A percentile compares a stretch with the other conserved stretches of the same genome.
These are phyloP conservation scores for Candida maesae DNA, from an alignment of 805 yeast species.

Conservation along the genomic window DNA sequence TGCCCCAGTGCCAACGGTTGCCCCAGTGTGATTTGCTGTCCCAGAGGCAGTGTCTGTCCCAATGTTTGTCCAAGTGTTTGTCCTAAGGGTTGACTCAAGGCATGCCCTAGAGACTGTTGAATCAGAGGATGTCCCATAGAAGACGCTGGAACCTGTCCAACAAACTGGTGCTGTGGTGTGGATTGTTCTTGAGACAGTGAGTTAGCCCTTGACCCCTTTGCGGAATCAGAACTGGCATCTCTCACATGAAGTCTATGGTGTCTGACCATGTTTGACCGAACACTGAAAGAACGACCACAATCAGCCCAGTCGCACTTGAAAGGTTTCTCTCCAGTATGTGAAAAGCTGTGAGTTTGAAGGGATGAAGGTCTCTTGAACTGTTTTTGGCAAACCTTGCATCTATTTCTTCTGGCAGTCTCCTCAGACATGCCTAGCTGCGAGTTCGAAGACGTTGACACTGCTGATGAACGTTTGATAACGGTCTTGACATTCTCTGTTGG, in stretches of 20 bases:
- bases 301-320: slow-evolving; percentile 59
- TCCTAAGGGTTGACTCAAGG: no score
- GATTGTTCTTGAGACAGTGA: neutral
- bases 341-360: slow-evolving; percentile 70
- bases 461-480: neutral
- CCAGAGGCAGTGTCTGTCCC: no score
- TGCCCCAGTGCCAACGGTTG: no score
- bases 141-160: no score
- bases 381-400: slow-evolving; percentile 61
- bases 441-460: neutral
- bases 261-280: slow-evolving; percentile 76
- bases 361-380: slow-evolving; percentile 82
- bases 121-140: no score
- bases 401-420: slow-evolving; percentile 42
- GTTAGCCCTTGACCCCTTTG: neutral
- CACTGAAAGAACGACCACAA: slow-evolving; percentile 69
- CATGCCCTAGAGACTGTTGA: no score
- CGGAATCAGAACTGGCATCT: neutral
- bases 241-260: slow-evolving; percentile 63
- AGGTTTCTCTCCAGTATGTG: slow-evolving; percentile 79
- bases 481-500: neutral
- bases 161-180: no score
- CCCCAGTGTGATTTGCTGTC: no score
- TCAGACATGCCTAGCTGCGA: slow-evolving; percentile 34
- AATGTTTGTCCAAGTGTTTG: no score